phyloP scores from a whole-genome alignment of 1,284 basidiomycete genomes.

The Ganoderma lucidum region DNA sequence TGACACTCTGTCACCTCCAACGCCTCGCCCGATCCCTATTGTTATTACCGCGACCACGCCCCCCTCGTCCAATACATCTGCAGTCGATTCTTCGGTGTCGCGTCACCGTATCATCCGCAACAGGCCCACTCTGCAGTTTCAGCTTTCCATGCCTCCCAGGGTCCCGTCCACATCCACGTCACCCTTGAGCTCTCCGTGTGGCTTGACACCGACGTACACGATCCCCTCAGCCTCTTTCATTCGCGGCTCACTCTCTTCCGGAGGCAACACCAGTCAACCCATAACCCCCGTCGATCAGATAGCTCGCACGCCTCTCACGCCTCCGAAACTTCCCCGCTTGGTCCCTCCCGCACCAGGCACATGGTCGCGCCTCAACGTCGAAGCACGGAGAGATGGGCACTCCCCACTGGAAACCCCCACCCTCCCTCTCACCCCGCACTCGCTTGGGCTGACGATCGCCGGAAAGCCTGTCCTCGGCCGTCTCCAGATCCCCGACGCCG shows the following conservation, averaged over 20 bases:
- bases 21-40: constrained; percentile 9
- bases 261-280: constrained; percentile 20
- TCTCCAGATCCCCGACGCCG: constrained; percentile 21
- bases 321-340: constrained; percentile 35
- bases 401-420: constrained; percentile 22
- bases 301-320: constrained; percentile 37
- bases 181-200: constrained; percentile 12
- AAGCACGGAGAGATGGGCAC: constrained; percentile 14
- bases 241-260: constrained; percentile 20
- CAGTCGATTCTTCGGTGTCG: constrained; percentile 33
- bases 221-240: constrained; percentile 12
- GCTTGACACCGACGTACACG: constrained; percentile 9
- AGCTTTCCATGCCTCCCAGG: constrained; percentile 35
- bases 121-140: constrained; percentile 37
- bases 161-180: neutral
- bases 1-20: neutral
- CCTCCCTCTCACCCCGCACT: constrained; percentile 19
- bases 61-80: neutral
- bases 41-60: neutral
- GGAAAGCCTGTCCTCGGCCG: constrained; percentile 21
- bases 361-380: constrained; percentile 22
- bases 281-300: constrained; percentile 45
- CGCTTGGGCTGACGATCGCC: constrained; percentile 12
- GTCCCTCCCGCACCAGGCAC: constrained; percentile 29
- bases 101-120: constrained; percentile 39